phyloP scores from a whole-genome alignment of 352 stramenopile genomes.

The Poterioochromonas sp. region DNA sequence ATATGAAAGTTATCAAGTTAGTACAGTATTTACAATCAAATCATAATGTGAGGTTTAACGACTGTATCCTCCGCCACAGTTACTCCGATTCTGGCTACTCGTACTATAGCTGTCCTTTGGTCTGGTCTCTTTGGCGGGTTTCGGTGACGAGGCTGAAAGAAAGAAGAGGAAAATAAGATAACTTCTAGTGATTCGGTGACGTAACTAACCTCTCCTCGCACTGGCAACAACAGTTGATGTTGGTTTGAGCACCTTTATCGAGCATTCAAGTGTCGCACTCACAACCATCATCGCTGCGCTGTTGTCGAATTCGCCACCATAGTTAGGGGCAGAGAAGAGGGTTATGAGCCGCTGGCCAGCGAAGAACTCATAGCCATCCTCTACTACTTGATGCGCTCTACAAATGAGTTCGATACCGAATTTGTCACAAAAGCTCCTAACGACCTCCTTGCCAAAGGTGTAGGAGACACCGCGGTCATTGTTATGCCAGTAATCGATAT shows the following conservation, averaged over 20 bases:
- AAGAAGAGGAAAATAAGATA: no score
- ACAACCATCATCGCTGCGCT: conserved; percentile 91
- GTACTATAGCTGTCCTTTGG: no score
- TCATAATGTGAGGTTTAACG: no score
- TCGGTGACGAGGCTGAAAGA: no score
- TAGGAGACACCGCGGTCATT: conserved; percentile 95
- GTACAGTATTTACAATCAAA: no score
- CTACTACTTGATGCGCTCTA: conserved; percentile 86
- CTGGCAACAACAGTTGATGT: no score
- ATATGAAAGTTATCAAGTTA: no score
- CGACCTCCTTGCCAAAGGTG: conserved; percentile 96
- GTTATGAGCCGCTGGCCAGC: conserved; percentile 94
- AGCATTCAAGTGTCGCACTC: conserved; percentile 86
- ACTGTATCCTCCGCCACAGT: no score
- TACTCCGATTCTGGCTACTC: no score
- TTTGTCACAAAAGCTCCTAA: conserved; percentile 88
- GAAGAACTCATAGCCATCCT: conserved; percentile 99
- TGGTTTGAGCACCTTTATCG: conserved; percentile 78
- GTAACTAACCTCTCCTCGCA: no score
- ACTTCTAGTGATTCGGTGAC: no score
- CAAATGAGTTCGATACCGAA: conserved; percentile 96
- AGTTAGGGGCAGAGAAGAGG: conserved; percentile 99
- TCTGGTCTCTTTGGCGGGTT: no score
- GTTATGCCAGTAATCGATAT: conserved; percentile 95
- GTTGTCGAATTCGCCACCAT: conserved; percentile 99